Evolutionary conservation across 305 asterid genomes (phyloP).

Genomic region (Plantago coronopus): DNA sequence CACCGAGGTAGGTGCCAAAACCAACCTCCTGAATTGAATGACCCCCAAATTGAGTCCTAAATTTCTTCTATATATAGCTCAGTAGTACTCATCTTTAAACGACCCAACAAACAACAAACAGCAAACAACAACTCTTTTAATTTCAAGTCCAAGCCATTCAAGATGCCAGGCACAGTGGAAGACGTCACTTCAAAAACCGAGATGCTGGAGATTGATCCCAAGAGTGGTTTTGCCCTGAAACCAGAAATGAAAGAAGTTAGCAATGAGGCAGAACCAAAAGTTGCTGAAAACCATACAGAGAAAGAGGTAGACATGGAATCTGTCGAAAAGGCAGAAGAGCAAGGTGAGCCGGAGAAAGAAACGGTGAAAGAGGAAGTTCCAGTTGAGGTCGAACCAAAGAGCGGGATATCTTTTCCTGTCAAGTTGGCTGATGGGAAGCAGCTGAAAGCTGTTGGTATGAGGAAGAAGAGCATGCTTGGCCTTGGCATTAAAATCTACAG

Average conservation of each 20-base stretch:
- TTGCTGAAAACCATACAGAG: constrained; percentile 12
- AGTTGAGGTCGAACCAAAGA: constrained; percentile 49
- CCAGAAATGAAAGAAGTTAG: constrained; percentile 22
- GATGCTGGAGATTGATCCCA: constrained; percentile 46
- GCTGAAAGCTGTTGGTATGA: constrained; percentile 54
- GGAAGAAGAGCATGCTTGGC: constrained; percentile 78
- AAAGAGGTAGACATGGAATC: constrained; percentile 22
- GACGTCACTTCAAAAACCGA: constrained; percentile 38
- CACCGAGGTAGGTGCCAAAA: constrained; percentile 29
- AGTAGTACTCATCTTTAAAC: constrained; percentile 10
- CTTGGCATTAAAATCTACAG: constrained; percentile 63
- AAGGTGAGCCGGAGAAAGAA: constrained; percentile 24
- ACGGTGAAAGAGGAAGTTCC: constrained; percentile 40
- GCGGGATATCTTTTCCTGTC: constrained; percentile 63
- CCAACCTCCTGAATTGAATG: constrained; percentile 22
- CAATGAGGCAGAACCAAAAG: constrained; percentile 23
- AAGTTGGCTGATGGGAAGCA: constrained; percentile 48
- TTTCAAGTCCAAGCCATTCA: constrained; percentile 7
- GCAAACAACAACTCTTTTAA: constrained; percentile 11
- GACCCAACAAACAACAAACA: constrained; percentile 22
- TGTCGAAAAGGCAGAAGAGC: constrained; percentile 30
- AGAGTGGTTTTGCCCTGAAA: constrained; percentile 32
- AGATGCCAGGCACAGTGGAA: constrained; percentile 49
- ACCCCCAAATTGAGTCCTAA: constrained; percentile 5
- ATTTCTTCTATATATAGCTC: constrained; percentile 31